These are phyloP conservation scores for Beauveria australis DNA, from an alignment of 2,329 filamentous ascomycete genomes.

Conservation along the genomic window DNA sequence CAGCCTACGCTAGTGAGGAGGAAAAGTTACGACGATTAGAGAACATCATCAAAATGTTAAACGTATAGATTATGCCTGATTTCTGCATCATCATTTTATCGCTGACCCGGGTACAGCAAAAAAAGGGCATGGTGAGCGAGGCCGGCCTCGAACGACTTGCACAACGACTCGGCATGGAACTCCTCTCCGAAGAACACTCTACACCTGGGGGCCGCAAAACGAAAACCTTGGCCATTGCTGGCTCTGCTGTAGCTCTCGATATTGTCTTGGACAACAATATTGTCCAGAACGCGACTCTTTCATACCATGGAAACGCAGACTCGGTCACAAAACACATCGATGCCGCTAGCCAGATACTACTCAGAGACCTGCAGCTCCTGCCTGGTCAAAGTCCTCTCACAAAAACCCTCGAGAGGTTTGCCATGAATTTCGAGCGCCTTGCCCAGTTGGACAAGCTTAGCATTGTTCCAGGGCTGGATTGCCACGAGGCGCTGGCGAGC, in stretches of 20 bases:
- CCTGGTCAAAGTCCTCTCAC: conserved; percentile 57
- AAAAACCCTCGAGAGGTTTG: conserved; percentile 62
- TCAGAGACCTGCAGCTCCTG: conserved; percentile 53
- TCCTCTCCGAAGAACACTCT: conserved; percentile 47
- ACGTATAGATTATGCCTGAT: conserved; percentile 27
- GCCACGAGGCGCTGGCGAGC: conserved; percentile 68
- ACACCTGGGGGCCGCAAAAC: conserved; percentile 39
- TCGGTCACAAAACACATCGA: conserved; percentile 52
- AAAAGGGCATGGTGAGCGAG: conserved; percentile 61
- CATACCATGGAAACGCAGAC: conserved; percentile 51
- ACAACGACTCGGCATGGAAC: conserved; percentile 57
- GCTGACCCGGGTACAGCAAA: conserved; percentile 24
- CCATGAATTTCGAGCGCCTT: conserved; percentile 61
- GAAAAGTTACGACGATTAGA: conserved; percentile 49
- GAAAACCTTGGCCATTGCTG: conserved; percentile 53
- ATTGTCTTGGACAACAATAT: conserved; percentile 54
- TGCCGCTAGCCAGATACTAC: conserved; percentile 56
- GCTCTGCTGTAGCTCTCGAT: conserved; percentile 51
- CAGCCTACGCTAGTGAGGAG: conserved; percentile 39
- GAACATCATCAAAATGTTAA: conserved; percentile 39
- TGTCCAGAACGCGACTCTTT: conserved; percentile 53
- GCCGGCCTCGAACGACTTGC: conserved; percentile 66
- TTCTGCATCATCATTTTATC: not conserved
- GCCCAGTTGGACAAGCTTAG: conserved; percentile 65
- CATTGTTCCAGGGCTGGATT: conserved; percentile 58